Base-by-base conservation (phyloP, 805 yeast genomes). In the Pachysolen tannophilus region DNA sequence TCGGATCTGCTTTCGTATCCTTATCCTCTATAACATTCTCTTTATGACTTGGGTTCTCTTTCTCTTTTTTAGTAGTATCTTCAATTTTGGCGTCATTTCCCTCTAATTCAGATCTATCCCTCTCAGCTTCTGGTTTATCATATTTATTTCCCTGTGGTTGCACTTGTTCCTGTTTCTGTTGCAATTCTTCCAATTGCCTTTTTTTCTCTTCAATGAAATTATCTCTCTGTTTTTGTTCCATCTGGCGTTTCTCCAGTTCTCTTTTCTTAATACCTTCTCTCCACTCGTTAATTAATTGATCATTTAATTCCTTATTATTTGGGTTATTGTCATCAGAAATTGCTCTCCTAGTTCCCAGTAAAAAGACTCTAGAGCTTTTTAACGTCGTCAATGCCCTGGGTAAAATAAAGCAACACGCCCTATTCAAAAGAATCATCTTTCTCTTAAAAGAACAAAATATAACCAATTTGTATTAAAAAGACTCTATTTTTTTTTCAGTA, bases 251-350 rank as follows among this genome's bases (percentile, higher is more conserved):
- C 31, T 33, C 18, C 8, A 28, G 25, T 29, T 37, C 40, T 33
- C 40, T 28, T 23, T 33, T 32, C 16, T 37, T 16, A n/a, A 37
- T 37, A 7, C 34, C 37, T 24, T 32, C 34, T n/a, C 33, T 37
- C 40, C 36, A 37, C 26, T 37, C 20, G 30, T 30, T 33, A 10
- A 37, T 13, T 15, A 37, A 13, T 23, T 37, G 29, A 16, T 33
- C 34, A 16, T 37, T 37, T 9, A 37, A 23, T 11, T 30, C 33
- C 14, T 28, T 32, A 11, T 31, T 27, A 17, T 33, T 33, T 14
- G 24, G n/a, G 26, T 14, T 14, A 16, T 20, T 20, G 8, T 33
- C 27, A 4, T 30, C 26, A 4, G 35, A 26, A 6, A 33, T 13
- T 2, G 4, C 16, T 15, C 35, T 33, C 26, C n/a, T n/a, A n/a